Evolutionary conservation across 805 yeast genomes (phyloP), one percentile per base, ranked within the genome.

Genomic region (Ogataea haglerorum): DNA sequence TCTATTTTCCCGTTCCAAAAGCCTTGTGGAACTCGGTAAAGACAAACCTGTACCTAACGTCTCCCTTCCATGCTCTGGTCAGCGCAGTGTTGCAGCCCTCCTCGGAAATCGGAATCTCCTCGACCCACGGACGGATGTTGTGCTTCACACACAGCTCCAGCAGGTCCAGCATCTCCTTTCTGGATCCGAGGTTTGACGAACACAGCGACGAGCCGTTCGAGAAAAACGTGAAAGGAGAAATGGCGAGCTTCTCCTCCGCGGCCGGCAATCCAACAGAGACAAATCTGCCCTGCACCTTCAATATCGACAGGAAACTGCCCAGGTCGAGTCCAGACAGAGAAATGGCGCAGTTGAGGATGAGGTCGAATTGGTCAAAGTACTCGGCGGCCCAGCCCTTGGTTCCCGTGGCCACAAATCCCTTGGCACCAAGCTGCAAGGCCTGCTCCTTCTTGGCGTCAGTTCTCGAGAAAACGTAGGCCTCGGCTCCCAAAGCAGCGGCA

Each of bases 141-240:
- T 70, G 61, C 45, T 70, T 60, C 19, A 69, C 76, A 27, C 74
- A 70, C 42, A 75, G 51, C 16, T 68, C 57, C 54, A 75, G 65
- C 65, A 74, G 65, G 39, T 68, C 72, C 26, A 62, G 45, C 40
- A 71, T 72, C 57, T 74, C 79, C 24, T 53, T 54, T 59, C 72
- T 69, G 45, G 73, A 67, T 18, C 80, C 78, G 42, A 73, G 60
- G 40, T 67, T 65, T 1, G 78, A 70, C 17, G 74, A 56, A 18
- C 75, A 72, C 40, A 72, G 60, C 18, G 66, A 63, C 16, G 69
- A 60, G 43, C 73, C 77, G 45, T 65, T 68, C 15, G 60, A 49
- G 49, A 80, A 63, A 63, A 79, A 77, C 19, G 75, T 61, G 56
- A 69, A 65, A 39, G 85, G 82, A 34, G 69, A 60, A 30, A 77